These are phyloP conservation scores for Paraphoma chrysanthemicola DNA, from an alignment of 2,329 filamentous ascomycete species.

Conservation along the genomic window DNA sequence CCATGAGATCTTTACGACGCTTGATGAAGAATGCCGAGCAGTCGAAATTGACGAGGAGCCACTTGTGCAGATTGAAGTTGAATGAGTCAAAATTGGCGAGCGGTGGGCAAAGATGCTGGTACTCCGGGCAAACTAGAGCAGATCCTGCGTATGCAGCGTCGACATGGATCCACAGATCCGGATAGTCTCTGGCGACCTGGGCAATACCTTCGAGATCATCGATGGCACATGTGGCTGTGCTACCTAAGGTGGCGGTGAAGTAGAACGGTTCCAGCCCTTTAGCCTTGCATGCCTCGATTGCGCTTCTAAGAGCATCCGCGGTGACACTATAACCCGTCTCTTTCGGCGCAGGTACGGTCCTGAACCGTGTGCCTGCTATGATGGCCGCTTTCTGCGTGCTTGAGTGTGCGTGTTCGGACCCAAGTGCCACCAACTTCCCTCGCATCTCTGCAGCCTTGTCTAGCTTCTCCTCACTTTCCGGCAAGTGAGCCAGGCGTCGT, in stretches of 20 bases:
- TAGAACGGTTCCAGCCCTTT: slow-evolving; percentile 85
- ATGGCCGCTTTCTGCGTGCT: slow-evolving; percentile 86
- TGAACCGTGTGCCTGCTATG: slow-evolving; percentile 84
- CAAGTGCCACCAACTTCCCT: slow-evolving; percentile 78
- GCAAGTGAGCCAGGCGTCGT: slow-evolving; percentile 34
- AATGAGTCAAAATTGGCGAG: slow-evolving; percentile 81
- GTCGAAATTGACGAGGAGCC: slow-evolving; percentile 94
- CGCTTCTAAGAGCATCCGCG: slow-evolving; percentile 64
- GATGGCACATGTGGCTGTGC: slow-evolving; percentile 85
- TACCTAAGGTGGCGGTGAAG: slow-evolving; percentile 82
- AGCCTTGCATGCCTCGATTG: slow-evolving; percentile 69
- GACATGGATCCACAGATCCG: slow-evolving; percentile 85
- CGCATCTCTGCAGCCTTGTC: slow-evolving; percentile 72
- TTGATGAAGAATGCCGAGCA: slow-evolving; percentile 78
- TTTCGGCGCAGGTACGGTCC: slow-evolving; percentile 68
- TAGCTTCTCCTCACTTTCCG: slow-evolving; percentile 42
- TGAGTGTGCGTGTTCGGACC: slow-evolving; percentile 80
- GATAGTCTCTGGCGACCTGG: slow-evolving; percentile 60
- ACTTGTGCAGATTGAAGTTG: slow-evolving; percentile 97
- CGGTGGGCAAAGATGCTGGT: slow-evolving; percentile 70
- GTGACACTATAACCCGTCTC: slow-evolving; percentile 75
- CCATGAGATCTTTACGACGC: slow-evolving; percentile 76
- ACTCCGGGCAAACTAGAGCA: slow-evolving; percentile 81
- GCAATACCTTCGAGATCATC: slow-evolving; percentile 80
- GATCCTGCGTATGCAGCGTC: slow-evolving; percentile 93